Base-by-base conservation (phyloP, 1,139 yeast genomes). In the Saccharomyces hybrid region DNA sequence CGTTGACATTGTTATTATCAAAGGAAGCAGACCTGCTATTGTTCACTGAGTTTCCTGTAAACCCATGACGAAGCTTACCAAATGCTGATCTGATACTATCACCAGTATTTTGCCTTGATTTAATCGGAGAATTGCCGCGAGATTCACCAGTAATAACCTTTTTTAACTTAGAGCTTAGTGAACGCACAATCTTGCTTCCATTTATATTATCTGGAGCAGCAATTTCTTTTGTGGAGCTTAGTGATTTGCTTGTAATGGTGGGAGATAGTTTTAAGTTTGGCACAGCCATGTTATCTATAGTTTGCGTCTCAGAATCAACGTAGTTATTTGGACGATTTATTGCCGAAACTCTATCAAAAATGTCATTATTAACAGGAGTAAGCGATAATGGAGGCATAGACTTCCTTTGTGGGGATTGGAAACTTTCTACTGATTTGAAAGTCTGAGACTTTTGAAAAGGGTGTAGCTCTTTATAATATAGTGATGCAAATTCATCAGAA, bases 41-140 rank as follows among this genome's bases (percentile, higher is more conserved):
- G 13, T 16, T 38, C 11, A 38, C 13, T 6, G 48, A 51, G 13
- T 56, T 51, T 9, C 59, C 53, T 5, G 62, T 57, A 3, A 60
- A 29, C 6, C 64, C 60, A 32, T 54, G 57, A 34, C 64, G 60
- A 31, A 63, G 50, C 4, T 58, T 54, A n/a, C 54, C 56, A 34
- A 61, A 78, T 14, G 76, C 62, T 7, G 64, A 58, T 38, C 57
- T 53, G 13, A 60, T 58, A 34, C 65, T 60, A 9, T 55, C 64
- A 4, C 66, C 67, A 2, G 66, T 64, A 49, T 62, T 61, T 27
- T 63, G 64, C 25, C 63, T 56, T 2, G 64, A 59, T 49, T 58
- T 57, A 7, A 60, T 57, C 6, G 66, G 63, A 5, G 66, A 63
- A 1, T 53, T 48, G 13, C 50, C 55, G 3, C 57, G 32, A 29